phyloP scores from a whole-genome alignment of 169 alveolate species.

The Babesia bigemina region DNA sequence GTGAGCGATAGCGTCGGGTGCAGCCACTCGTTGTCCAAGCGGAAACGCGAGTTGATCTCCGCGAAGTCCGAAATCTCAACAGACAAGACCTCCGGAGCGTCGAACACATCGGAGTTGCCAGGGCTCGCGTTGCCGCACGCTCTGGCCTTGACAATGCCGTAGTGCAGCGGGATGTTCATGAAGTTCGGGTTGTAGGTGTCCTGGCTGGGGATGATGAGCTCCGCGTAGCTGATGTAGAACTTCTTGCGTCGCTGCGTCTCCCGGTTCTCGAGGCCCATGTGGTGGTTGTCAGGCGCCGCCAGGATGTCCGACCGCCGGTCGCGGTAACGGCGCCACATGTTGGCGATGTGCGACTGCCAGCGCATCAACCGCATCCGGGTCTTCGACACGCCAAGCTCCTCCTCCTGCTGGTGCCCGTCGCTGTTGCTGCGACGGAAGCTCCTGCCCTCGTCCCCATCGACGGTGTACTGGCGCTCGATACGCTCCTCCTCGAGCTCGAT shows the following conservation, averaged over 20 bases:
- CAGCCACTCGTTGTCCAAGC: slow-evolving; percentile 54
- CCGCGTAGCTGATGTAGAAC: slow-evolving; percentile 59
- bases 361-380: slow-evolving; percentile 1
- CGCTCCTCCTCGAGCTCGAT: slow-evolving; percentile 41
- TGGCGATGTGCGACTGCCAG: slow-evolving; percentile 6
- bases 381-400: neutral
- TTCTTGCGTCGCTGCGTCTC: slow-evolving; percentile 17
- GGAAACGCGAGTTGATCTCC: slow-evolving; percentile 44
- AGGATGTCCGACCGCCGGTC: slow-evolving; percentile 3
- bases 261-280: slow-evolving; percentile 8
- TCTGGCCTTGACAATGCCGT: slow-evolving; percentile 11
- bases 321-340: slow-evolving; percentile 6
- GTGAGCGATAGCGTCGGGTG: slow-evolving; percentile 66
- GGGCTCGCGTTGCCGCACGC: neutral
- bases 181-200: slow-evolving; percentile 51
- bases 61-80: neutral
- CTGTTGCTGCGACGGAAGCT: neutral
- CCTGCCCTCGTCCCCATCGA: slow-evolving; percentile 14
- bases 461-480: slow-evolving; percentile 18
- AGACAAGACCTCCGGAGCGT: neutral
- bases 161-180: slow-evolving; percentile 47
- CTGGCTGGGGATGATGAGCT: slow-evolving; percentile 58
- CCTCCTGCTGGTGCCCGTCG: neutral
- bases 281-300: neutral
- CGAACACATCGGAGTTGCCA: neutral